phyloP scores from a whole-genome alignment of 2,329 filamentous ascomycete species.

The Microthyrium microscopicum region DNA sequence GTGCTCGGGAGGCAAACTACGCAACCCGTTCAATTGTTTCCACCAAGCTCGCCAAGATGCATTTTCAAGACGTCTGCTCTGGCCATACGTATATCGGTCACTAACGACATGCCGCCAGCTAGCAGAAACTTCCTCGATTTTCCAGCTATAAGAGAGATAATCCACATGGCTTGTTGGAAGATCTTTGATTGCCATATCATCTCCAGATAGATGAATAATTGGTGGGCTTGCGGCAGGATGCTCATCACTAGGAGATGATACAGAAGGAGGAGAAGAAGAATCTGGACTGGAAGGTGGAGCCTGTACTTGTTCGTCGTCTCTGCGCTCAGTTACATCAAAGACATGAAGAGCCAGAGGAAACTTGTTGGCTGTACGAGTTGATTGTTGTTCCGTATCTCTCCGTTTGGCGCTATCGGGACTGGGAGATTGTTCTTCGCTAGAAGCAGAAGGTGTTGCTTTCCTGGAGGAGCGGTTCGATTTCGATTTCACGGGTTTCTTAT shows the following conservation, averaged over 20 bases:
- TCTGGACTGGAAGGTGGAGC: neutral
- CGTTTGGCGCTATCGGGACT: too few species aligned
- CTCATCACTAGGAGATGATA: neutral
- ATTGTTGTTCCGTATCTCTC: too few species aligned
- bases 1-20: constrained; percentile 77
- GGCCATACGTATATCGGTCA: constrained; percentile 61
- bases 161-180: constrained; percentile 83
- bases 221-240: constrained; percentile 37
- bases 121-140: constrained; percentile 91
- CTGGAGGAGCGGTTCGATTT: too few species aligned
- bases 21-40: constrained; percentile 74
- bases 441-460: too few species aligned
- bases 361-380: too few species aligned
- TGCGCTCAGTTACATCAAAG: too few species aligned
- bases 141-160: constrained; percentile 85
- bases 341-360: too few species aligned
- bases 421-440: too few species aligned
- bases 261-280: neutral
- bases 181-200: constrained; percentile 59
- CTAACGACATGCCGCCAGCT: constrained; percentile 90
- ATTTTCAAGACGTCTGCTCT: constrained; percentile 75
- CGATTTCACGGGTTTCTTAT: too few species aligned
- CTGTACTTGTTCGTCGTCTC: too few species aligned
- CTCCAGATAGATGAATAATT: too few species aligned
- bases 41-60: constrained; percentile 96